Conservation (phyloP, 1,284 basidiomycete species). For the Leccinum glutinopallens region DNA sequence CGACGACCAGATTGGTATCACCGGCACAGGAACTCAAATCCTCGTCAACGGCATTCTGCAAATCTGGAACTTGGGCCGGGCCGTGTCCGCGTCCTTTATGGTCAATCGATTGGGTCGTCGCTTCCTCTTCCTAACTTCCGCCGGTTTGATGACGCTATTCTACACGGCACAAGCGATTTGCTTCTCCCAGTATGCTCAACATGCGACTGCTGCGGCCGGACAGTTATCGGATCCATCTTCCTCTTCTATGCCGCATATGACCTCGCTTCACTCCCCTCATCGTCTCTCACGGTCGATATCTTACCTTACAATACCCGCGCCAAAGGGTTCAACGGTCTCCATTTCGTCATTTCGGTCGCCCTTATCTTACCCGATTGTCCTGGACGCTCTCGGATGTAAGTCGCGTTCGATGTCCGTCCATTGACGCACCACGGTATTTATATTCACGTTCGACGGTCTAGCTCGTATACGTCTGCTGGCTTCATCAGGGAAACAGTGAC, state of each 20-base stretch:
- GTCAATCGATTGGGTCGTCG: slow-evolving; percentile 65
- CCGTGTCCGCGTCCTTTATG: slow-evolving; percentile 56
- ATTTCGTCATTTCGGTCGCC: slow-evolving; percentile 63
- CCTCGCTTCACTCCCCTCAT: slow-evolving; percentile 73
- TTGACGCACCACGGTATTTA: not conserved
- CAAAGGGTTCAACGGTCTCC: slow-evolving; percentile 77
- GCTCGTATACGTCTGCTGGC: slow-evolving; percentile 71
- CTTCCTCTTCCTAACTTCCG: slow-evolving; percentile 64
- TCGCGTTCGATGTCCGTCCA: slow-evolving; percentile 10
- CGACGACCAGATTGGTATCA: slow-evolving; percentile 71
- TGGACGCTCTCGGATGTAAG: slow-evolving; percentile 55
- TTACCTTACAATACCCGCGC: slow-evolving; percentile 72
- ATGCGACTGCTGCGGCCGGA: slow-evolving; percentile 46
- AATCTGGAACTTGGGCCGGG: slow-evolving; percentile 74
- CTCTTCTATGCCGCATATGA: slow-evolving; percentile 72
- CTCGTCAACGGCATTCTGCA: slow-evolving; percentile 75
- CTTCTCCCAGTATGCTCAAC: slow-evolving; percentile 61
- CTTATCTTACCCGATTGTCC: slow-evolving; percentile 78
- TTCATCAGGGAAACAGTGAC: slow-evolving; percentile 28
- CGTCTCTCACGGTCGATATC: slow-evolving; percentile 72
- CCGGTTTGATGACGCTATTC: slow-evolving; percentile 68
- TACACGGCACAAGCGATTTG: slow-evolving; percentile 74
- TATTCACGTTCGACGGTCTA: slow-evolving; percentile 22
- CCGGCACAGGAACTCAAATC: slow-evolving; percentile 58
- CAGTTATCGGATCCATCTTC: slow-evolving; percentile 81